Conservation (phyloP, 768 basidiomycete genomes). For the Cystobasidium tubakii region DNA sequence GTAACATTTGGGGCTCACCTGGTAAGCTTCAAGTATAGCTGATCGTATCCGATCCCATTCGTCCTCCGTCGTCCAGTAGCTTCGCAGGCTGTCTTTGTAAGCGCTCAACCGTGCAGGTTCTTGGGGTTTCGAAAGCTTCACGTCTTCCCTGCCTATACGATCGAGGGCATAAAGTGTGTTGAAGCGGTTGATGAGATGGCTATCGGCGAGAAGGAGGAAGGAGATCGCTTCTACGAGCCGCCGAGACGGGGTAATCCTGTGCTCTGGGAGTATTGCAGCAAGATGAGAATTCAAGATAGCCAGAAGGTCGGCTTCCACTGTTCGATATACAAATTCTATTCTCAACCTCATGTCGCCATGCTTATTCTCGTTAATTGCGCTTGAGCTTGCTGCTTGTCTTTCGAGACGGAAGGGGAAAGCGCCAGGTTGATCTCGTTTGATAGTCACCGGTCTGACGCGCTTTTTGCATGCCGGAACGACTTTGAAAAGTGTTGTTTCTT, state of each 20-base stretch:
- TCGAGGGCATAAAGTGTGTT: background rate
- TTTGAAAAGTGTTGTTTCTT: background rate
- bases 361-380: background rate
- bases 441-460: background rate
- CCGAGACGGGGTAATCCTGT: background rate
- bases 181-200: background rate
- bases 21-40: background rate
- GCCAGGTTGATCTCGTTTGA: background rate
- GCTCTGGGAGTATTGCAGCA: background rate
- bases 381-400: background rate
- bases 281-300: background rate
- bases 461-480: background rate
- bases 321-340: slow-evolving; percentile 4
- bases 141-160: background rate
- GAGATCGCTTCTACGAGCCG: background rate
- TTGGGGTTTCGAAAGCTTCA: background rate
- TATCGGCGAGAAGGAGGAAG: background rate
- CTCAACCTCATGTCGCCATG: background rate
- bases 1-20: background rate
- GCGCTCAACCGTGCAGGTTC: background rate
- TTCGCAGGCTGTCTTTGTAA: slow-evolving; percentile 4
- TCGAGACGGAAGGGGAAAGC: slow-evolving; percentile 9
- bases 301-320: background rate
- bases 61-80: background rate
- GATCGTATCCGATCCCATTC: background rate